Conservation (phyloP, 2,329 filamentous ascomycete species). For the Plectosphaerella cucumerina region DNA sequence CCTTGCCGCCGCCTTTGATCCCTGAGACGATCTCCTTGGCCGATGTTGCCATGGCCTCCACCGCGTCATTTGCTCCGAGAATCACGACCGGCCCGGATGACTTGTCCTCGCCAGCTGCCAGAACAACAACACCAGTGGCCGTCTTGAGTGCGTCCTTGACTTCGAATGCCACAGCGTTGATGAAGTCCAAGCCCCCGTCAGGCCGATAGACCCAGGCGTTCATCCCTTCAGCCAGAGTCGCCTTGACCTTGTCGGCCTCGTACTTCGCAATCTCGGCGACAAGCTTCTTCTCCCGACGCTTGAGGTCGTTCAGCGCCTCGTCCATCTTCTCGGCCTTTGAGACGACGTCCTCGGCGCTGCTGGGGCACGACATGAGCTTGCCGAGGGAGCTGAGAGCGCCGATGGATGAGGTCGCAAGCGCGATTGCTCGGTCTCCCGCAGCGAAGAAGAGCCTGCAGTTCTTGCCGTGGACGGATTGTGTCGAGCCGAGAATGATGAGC, state of each 20-base stretch:
- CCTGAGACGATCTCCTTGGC: slow-evolving; percentile 14
- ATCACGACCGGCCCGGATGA: slow-evolving; percentile 18
- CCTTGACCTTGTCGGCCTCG: slow-evolving; percentile 18
- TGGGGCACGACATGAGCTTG: slow-evolving; percentile 19
- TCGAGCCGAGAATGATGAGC: slow-evolving; percentile 21
- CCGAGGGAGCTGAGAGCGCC: slow-evolving; percentile 17
- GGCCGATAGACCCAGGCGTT: slow-evolving; percentile 18
- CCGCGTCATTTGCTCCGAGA: slow-evolving; percentile 15
- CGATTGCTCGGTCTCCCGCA: slow-evolving; percentile 20
- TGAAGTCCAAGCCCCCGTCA: slow-evolving; percentile 21
- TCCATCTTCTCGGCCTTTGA: slow-evolving; percentile 9
- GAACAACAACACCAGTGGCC: slow-evolving; percentile 12
- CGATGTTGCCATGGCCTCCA: slow-evolving; percentile 13
- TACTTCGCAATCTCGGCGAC: slow-evolving; percentile 21
- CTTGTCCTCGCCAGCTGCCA: slow-evolving; percentile 21
- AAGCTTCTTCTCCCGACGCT: slow-evolving; percentile 20
- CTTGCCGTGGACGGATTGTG: slow-evolving; percentile 23
- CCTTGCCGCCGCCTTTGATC: slow-evolving; percentile 22
- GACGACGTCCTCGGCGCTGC: slow-evolving; percentile 15
- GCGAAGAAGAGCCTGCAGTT: slow-evolving; percentile 25
- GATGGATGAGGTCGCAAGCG: slow-evolving; percentile 15
- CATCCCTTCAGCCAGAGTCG: slow-evolving; percentile 9
- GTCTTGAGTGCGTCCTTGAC: slow-evolving; percentile 15
- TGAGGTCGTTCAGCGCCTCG: slow-evolving; percentile 14
- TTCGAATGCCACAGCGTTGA: slow-evolving; percentile 21